Base-by-base conservation (phyloP, 768 basidiomycete species). In the Tulasnella sp. region DNA sequence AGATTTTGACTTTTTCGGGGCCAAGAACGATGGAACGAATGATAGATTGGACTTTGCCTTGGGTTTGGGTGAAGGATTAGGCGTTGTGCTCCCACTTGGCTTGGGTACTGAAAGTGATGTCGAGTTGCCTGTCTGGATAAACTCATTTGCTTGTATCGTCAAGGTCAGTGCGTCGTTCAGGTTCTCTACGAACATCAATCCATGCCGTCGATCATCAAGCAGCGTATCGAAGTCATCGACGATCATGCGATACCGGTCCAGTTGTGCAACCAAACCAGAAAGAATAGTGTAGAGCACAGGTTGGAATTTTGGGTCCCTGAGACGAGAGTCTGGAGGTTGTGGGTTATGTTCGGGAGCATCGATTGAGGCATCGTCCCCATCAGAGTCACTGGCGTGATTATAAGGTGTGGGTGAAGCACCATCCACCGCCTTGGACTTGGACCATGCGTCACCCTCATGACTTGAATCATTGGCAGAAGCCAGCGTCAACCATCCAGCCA, bases 161-260 rank as follows among this genome's bases (percentile, higher is more conserved):
- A 89, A 68, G 39, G 73, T 82, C 53, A 96, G 69, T 3, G 92
- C 92, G 59, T 96, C 93, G 5, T 80, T 84, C 31, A 95, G 68
- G 62, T 91, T 91, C 66, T 95, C 91, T 3, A 83, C 83, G 64
- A 93, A 95, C 15, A 93, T 66, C 7, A 98, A 71, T 1, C 91
- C 92, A 61, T 83, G 83, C 15, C 93, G 75, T 31, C 93, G 76
- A 65, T 98, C 88, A 1, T 78, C 64, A 2, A 98, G 75, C 60
- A 77, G 86, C 60, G 74, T 75, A 67, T 96, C 90, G 61, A 96
- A 95, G 40, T 81, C 69, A 19, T 81, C 73, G 25, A 93, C 79
- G 16, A 72, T 62, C 34, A 74, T 70, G 5, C 89, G 80, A 66
- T 91, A 91, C 39, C 75, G 71, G 58, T 89, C 83, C 7, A 96